Conservation (phyloP, 805 yeast genomes). For the Priceomyces melissophilus region DNA sequence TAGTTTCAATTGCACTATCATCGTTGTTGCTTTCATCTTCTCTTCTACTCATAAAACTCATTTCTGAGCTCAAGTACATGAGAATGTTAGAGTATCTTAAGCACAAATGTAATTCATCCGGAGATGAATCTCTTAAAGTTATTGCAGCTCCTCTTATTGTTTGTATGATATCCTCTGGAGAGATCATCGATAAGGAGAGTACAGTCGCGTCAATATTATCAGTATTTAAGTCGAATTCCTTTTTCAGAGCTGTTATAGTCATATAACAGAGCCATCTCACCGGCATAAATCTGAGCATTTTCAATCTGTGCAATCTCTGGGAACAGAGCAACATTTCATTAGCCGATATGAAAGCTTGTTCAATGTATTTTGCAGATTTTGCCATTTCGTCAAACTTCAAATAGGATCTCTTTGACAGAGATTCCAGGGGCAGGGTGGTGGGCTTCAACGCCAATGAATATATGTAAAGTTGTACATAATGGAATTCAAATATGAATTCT, state of each 20-base stretch:
- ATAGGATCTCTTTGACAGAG: slow-evolving; percentile 14
- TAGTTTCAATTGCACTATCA: not conserved
- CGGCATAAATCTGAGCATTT: slow-evolving; percentile 73
- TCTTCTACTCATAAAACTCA: slow-evolving; percentile 46
- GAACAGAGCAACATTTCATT: slow-evolving; percentile 72
- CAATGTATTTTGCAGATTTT: slow-evolving; percentile 72
- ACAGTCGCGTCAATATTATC: slow-evolving; percentile 45
- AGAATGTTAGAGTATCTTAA: slow-evolving; percentile 74
- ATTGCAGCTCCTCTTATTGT: slow-evolving; percentile 70
- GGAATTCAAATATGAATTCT: slow-evolving; percentile 73
- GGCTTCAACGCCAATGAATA: slow-evolving; percentile 74
- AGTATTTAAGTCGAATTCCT: slow-evolving; percentile 16
- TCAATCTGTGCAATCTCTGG: slow-evolving; percentile 61
- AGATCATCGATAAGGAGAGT: slow-evolving; percentile 58
- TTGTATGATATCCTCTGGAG: slow-evolving; percentile 65
- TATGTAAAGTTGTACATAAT: slow-evolving; percentile 79
- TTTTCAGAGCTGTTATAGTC: slow-evolving; percentile 52
- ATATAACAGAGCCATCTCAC: slow-evolving; percentile 88
- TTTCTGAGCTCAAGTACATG: slow-evolving; percentile 72
- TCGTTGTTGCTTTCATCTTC: slow-evolving; percentile 9
- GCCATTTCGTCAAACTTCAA: slow-evolving; percentile 67
- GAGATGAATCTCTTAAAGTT: slow-evolving; percentile 75
- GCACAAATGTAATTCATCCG: slow-evolving; percentile 84
- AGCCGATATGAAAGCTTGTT: slow-evolving; percentile 79
- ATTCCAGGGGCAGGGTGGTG: slow-evolving; percentile 19